These are phyloP conservation scores for Neospora caninum DNA, from an alignment of 169 alveolate genomes.

Conservation along the genomic window DNA sequence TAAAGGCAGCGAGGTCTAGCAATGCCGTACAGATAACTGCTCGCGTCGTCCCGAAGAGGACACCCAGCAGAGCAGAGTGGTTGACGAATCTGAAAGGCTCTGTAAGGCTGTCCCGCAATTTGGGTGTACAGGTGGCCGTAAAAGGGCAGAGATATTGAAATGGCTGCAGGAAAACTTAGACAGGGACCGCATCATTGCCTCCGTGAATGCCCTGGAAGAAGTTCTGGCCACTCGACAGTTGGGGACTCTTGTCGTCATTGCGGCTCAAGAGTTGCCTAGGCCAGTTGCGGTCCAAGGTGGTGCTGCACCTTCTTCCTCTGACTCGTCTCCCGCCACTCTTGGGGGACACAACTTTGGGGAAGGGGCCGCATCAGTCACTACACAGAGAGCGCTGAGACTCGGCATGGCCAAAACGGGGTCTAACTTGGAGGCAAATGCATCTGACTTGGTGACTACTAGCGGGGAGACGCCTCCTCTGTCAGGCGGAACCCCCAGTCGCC, in stretches of 20 bases:
- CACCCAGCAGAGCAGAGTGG: no score
- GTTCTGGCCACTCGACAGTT: constrained; percentile 1
- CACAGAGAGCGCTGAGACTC: background rate
- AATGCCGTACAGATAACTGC: no score
- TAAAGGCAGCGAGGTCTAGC: no score
- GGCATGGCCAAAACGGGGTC: background rate
- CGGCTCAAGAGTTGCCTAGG: background rate
- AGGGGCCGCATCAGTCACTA: background rate
- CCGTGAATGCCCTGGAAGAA: constrained; percentile 31
- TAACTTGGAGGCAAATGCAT: no score
- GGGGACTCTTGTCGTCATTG: constrained; percentile 39
- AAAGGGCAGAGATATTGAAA: constrained; percentile 39
- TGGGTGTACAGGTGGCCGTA: constrained; percentile 49
- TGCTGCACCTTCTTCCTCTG: background rate
- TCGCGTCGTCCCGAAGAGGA: no score
- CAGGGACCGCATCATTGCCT: constrained; percentile 8
- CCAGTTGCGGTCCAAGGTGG: background rate
- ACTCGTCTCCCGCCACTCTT: background rate
- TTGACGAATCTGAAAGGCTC: no score
- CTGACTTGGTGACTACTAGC: no score
- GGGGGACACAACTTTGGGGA: background rate
- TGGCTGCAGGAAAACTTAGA: constrained; percentile 53
- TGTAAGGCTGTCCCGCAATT: background rate
- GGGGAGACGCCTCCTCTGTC: background rate
- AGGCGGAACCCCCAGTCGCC: background rate